Conservation (phyloP, 805 yeast genomes). For the Wickerhamiella shivajii region DNA sequence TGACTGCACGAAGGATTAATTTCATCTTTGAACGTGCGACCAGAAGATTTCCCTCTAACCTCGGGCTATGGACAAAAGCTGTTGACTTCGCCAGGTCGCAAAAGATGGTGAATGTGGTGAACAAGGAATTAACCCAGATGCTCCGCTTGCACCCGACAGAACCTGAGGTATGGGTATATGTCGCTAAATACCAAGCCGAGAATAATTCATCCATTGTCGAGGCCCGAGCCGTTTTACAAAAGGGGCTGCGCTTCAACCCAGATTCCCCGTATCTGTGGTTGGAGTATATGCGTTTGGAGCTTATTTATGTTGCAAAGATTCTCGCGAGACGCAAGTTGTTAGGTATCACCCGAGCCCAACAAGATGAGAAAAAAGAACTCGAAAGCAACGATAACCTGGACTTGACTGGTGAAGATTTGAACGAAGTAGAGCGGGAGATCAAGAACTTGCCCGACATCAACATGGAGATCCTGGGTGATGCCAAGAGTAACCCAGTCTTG, state of each 20-base stretch:
- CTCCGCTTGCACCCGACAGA: slow-evolving; percentile 84
- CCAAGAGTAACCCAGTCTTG: slow-evolving; percentile 70
- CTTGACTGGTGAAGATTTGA: slow-evolving; percentile 31
- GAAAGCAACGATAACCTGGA: slow-evolving; percentile 18
- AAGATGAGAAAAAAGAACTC: slow-evolving; percentile 27
- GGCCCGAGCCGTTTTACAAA: slow-evolving; percentile 73
- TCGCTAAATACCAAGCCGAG: slow-evolving; percentile 88
- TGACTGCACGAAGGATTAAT: slow-evolving; percentile 64
- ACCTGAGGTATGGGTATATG: slow-evolving; percentile 82
- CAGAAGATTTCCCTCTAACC: slow-evolving; percentile 60
- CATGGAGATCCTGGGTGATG: slow-evolving; percentile 67
- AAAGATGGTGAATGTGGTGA: slow-evolving; percentile 22
- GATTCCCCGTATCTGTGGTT: slow-evolving; percentile 64
- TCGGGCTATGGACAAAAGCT: slow-evolving; percentile 65
- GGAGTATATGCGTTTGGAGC: slow-evolving; percentile 76
- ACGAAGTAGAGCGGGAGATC: slow-evolving; percentile 43
- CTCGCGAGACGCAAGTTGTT: slow-evolving; percentile 70
- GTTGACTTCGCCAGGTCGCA: slow-evolving; percentile 36
- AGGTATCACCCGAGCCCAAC: slow-evolving; percentile 43
- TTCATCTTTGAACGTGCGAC: slow-evolving; percentile 77
- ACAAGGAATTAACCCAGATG: slow-evolving; percentile 56
- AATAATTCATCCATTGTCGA: slow-evolving; percentile 77
- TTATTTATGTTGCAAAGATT: slow-evolving; percentile 70
- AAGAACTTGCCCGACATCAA: slow-evolving; percentile 76
- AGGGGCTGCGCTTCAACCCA: slow-evolving; percentile 70